phyloP scores from a whole-genome alignment of 1,284 basidiomycete species.

The Tylopilus sp. region DNA sequence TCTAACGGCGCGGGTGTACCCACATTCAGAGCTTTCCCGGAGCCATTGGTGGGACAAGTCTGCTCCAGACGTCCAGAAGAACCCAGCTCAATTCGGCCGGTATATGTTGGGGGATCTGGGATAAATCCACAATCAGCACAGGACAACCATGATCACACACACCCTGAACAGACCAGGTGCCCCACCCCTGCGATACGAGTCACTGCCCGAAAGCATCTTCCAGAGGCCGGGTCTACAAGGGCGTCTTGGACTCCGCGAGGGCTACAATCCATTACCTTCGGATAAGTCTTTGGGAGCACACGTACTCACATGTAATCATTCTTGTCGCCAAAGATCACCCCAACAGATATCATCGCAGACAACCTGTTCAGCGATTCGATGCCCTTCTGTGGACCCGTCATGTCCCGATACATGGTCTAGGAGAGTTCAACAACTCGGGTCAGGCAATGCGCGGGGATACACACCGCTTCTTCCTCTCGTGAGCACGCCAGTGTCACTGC shows the following conservation, averaged over 20 bases:
- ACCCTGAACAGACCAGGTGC: slow-evolving; percentile 41
- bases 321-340: slow-evolving; percentile 47
- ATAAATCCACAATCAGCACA: not conserved
- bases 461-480: slow-evolving; percentile 54
- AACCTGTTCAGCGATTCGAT: slow-evolving; percentile 41
- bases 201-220: slow-evolving; percentile 41
- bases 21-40: slow-evolving; percentile 19
- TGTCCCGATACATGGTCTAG: slow-evolving; percentile 33
- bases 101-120: slow-evolving; percentile 26
- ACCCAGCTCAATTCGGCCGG: slow-evolving; percentile 20
- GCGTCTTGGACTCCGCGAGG: slow-evolving; percentile 44
- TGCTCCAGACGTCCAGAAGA: slow-evolving; percentile 21
- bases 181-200: slow-evolving; percentile 41
- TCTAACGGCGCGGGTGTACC: too few relatives aligned
- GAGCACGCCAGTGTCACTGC: slow-evolving; percentile 51
- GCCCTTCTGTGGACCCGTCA: slow-evolving; percentile 45
- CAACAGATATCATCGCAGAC: slow-evolving; percentile 42
- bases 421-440: not conserved
- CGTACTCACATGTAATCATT: slow-evolving; percentile 48
- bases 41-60: not conserved
- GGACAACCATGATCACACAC: not conserved
- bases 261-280: slow-evolving; percentile 23
- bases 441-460: not conserved
- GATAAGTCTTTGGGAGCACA: not conserved
- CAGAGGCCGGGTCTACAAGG: slow-evolving; percentile 42